Evolutionary conservation across 306 rosid genomes (phyloP), one percentile per base, ranked within the genome.

Genomic region (Quercus berberidifolia): DNA sequence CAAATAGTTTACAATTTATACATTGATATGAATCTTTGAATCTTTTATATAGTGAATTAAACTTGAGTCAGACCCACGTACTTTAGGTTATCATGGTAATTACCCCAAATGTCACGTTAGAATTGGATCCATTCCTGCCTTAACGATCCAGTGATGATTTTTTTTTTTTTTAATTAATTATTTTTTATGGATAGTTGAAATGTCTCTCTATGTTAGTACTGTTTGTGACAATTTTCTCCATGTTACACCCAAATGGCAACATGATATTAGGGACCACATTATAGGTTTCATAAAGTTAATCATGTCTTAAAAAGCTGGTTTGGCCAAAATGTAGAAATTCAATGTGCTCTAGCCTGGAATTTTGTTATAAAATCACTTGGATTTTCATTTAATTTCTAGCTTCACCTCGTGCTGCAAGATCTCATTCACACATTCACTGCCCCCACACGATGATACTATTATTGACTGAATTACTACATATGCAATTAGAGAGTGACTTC

Each of bases 231-330:
- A 60, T 52, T 83, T 76, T 82, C 84, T 78, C 86, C 90, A 76
- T 82, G 92, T 89, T 89, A 85, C 86, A 83, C 93, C 84, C 78
- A 85, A 82, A 73, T 78, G 86, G 89, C 82, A 85, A 87, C 97
- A 86, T 86, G 71, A 87, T 86, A 79, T 73, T 73, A 59, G 89
- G 97, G 97, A 89, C 96, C 97, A 88, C 92, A 74, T 68, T 71
- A 76, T 81, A 74, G 87, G 89, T 90, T 86, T 83, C 90, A 38
- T 82, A 89, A 92, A 92, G 93, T 84, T 89, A 87, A 88, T 83
- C 83, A 75, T 76, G 62, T 75, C 83, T 85, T 90, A 73, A 55
- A 70, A 84, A 74, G 52, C 71, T 75, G 80, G 78, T 84, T 86
- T 28, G 76, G 71, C 73, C 71, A 81, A 60, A 75, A 6, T 33